Evolutionary conservation across 2,329 filamentous ascomycete species (phyloP), one percentile per base, ranked within the genome.

Genomic region (Ophiostoma perfectum): DNA sequence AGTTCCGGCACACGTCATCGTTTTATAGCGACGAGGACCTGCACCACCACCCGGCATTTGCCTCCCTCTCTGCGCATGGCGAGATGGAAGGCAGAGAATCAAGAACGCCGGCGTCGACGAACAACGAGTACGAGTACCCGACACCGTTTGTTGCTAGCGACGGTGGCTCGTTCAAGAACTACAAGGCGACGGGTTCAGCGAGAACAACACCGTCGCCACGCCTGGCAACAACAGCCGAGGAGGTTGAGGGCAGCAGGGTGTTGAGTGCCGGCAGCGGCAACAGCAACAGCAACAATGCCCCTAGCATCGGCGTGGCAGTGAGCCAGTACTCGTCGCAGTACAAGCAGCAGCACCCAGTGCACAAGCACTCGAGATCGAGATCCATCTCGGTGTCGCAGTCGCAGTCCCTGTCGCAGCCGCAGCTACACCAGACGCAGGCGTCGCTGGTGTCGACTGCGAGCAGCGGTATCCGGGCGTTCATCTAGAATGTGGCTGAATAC

Each of bases 391-490:
- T 62, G 8, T 62, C 58, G 58, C 55, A 38, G 7, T 8, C 39
- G 38, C 60, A 63, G 60, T 27, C 38, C 7, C 42, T 41, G 18
- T 63, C 71, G 12, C 66, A 70, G 39, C 49, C 68, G 27, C 64
- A 66, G 38, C 36, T 70, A 63, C 63, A 47, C 41, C 63, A 64
- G 63, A 70, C 71, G 65, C 70, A 64, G 49, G 65, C 60, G 55
- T 71, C 71, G 18, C n/a, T 66, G 47, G 66, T 36, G 62, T 72
- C 70, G 42, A 18, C 49, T 16, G 69, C 63, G 14, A 70, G 70
- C 68, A 70, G 70, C 66, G 69, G 68, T 5, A 63, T 67, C 39
- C 62, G 67, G 65, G 69, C 68, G 5, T 71, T 70, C 55, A 65
- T 71, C 38, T 71, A 18, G 42, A 45, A 18, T 8, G 42, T 39